Evolutionary conservation across 495 filamentous ascomycete species (phyloP), one percentile per base, ranked within the genome.

Genomic region (Apodospora peruviana): DNA sequence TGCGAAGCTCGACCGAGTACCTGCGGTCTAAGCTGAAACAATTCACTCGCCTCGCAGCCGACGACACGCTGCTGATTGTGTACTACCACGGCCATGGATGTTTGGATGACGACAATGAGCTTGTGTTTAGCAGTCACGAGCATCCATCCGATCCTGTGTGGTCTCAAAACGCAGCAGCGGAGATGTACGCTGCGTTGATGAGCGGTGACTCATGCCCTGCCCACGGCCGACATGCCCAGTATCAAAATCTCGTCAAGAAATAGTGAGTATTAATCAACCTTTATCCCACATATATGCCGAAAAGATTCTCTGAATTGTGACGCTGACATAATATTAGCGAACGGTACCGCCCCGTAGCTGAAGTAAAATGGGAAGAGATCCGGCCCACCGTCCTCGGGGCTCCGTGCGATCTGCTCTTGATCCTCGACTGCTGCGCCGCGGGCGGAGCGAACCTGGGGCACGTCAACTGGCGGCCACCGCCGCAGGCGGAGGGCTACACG

Each of bases 361-460:
- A 53, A 41, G 21, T 67, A 16, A 47, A 53, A 34, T 67, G 64
- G 64, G 45, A 53, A 17, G 36, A 51, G 5, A 51, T 67, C 51
- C 60, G 62, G 17, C 19, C 19, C 19, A 43, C 49, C 21, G 43
- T 67, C 39, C 62, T 65, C 40, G 47, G 48, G 16, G 49, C 61
- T 10, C 49, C 57, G 14, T 56, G 45, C 25, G 64, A 67, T 47
- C 38, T 66, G 4, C 53, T 67, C 5, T 52, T 67, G 18, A 43
- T 67, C 19, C 60, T 67, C 43, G 64, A 67, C 54, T 65, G 64
- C 56, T 67, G 64, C 56, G 60, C 62, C 0, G 64, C 62, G 10
- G 63, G 63, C 45, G 61, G 53, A 40, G 63, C 61, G 29, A 58
- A 52, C 43, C 56, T 60, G 3, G 40, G 45, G 3, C 54, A 55